Conservation (phyloP, 2,329 filamentous ascomycete genomes). For the Clarireedia paspali region DNA sequence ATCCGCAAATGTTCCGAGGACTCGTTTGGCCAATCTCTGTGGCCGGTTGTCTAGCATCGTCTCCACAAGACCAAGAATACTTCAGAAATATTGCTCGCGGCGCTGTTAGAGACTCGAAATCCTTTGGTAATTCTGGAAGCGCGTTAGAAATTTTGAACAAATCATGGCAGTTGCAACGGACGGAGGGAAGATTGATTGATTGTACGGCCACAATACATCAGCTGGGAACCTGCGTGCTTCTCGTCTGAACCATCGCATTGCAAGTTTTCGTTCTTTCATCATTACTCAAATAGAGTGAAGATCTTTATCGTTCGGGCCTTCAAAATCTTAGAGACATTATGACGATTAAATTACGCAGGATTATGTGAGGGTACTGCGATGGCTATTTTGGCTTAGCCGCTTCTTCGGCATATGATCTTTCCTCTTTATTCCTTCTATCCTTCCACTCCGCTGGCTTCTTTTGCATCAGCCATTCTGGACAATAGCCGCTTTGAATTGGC, state of each 20-base stretch:
- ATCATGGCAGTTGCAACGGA: constrained; percentile 12
- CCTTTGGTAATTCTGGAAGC: constrained; percentile 12
- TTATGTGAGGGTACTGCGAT: not conserved
- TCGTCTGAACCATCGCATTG: not conserved
- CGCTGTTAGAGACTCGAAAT: constrained; percentile 6
- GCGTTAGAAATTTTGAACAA: constrained; percentile 13
- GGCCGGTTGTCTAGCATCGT: constrained; percentile 17
- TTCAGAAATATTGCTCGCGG: constrained; percentile 6
- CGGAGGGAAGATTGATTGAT: constrained; percentile 7
- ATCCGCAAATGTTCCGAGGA: constrained; percentile 10
- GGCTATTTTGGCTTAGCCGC: not conserved
- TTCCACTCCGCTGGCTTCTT: not conserved
- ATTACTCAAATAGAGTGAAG: too few relatives aligned
- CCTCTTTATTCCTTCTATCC: not conserved
- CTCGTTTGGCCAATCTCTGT: constrained; percentile 18
- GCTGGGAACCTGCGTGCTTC: constrained; percentile 10
- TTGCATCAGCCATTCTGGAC: not conserved
- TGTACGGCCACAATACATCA: constrained; percentile 6
- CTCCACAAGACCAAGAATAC: constrained; percentile 11
- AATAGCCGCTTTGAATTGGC: constrained; percentile 2
- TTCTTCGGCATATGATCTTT: not conserved
- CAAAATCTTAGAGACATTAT: not conserved
- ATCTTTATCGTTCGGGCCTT: not conserved
- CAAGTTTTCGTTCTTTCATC: not conserved
- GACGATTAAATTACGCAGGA: not conserved